Percentiles rank a stretch among this genome's conserved stretches.
These are phyloP conservation scores for Cerrena zonata DNA, from an alignment of 1,284 basidiomycete genomes.

Conservation along the genomic window DNA sequence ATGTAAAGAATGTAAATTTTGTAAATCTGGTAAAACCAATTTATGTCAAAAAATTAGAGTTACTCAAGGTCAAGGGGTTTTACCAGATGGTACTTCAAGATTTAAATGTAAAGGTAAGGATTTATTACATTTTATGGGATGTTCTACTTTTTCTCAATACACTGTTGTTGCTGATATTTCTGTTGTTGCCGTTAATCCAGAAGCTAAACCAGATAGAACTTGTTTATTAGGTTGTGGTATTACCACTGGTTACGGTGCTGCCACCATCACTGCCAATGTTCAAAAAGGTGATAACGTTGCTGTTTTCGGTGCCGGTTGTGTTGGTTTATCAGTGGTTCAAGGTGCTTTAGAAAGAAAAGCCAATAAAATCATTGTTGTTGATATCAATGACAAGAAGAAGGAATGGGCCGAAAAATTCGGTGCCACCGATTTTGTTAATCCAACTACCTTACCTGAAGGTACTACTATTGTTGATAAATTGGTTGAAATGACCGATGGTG, in stretches of 20 bases:
- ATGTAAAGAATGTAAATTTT: slow-evolving; percentile 95
- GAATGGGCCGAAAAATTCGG: slow-evolving; percentile 91
- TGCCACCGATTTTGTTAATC: slow-evolving; percentile 93
- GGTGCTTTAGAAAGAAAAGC: slow-evolving; percentile 78
- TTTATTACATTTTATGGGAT: slow-evolving; percentile 96
- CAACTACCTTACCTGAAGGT: slow-evolving; percentile 68
- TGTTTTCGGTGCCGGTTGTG: slow-evolving; percentile 93
- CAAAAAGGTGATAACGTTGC: slow-evolving; percentile 82
- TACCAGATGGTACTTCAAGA: slow-evolving; percentile 87
- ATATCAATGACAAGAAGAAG: slow-evolving; percentile 84
- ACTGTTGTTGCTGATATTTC: slow-evolving; percentile 97
- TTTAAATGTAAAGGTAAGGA: slow-evolving; percentile 88
- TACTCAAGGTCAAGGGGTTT: slow-evolving; percentile 92
- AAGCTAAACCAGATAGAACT: slow-evolving; percentile 87
- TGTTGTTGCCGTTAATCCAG: slow-evolving; percentile 82
- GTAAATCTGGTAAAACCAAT: slow-evolving; percentile 95
- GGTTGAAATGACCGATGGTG: slow-evolving; percentile 91
- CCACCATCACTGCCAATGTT: slow-evolving; percentile 32
- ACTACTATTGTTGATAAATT: slow-evolving; percentile 85
- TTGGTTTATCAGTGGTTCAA: slow-evolving; percentile 88
- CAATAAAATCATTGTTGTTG: slow-evolving; percentile 86
- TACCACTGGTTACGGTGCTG: slow-evolving; percentile 91
- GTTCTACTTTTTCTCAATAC: slow-evolving; percentile 97
- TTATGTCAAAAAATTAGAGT: slow-evolving; percentile 57
- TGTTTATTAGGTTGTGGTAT: slow-evolving; percentile 95